Evolutionary conservation across 1,284 basidiomycete species (phyloP), one percentile per base, ranked within the genome.

Genomic region (Pseudozyma sp.): DNA sequence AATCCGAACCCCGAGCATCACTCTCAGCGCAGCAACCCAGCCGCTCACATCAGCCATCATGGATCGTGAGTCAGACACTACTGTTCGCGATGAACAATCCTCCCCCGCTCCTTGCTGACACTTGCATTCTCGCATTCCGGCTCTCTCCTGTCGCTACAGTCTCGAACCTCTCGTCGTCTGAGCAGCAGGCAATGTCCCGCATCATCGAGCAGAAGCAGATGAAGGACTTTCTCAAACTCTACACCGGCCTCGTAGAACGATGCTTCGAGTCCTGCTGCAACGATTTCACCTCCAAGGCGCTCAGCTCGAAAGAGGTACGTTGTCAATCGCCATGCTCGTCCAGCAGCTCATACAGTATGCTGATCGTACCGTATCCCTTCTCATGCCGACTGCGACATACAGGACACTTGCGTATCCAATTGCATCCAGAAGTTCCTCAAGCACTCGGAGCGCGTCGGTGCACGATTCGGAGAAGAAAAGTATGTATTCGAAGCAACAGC

Each of bases 181-280:
- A 84, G 47, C 81, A 83, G 64, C 64, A 78, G 60, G 73, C 80
- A 5, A 84, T 84, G 82, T 60, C 79, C 46, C 71, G 72, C 48
- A 71, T 84, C 67, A 79, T 84, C 51, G 82, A 83, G 75, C 80
- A 83, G 54, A 83, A 83, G 45, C 86, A 98, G 93, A 97, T 98
- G 94, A 93, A 96, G 88, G 96, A 98, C 87, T 98, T 99, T 82
- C 88, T 98, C 88, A 89, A 89, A 82, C 91, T 98, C 85, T 98
- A 98, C 87, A 93, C 94, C n/a, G 92, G 91, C 80, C 89, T 99
- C 58, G 94, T 97, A 44, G 95, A 98, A 85, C 90, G 92, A 77
- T 99, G 96, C 86, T 99, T 99, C 88, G 94, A 88, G 75, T 88
- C 92, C 33, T 99, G 96, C 86, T 92, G 92, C 82, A 94, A 97